Conservation (phyloP, 257 asterid genomes). For the Avicennia marina region DNA sequence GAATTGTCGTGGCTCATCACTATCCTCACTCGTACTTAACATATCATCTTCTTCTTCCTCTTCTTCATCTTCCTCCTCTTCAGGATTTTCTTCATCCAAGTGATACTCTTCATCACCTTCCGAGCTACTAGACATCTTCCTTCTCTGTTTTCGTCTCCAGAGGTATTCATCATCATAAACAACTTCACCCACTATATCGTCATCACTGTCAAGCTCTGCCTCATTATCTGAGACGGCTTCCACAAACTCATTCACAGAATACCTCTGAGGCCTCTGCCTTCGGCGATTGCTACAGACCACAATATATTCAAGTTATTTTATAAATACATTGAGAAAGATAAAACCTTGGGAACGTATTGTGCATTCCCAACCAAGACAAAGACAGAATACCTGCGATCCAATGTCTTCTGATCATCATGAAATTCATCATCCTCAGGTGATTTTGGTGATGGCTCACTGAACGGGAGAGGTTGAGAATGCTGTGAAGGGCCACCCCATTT, state of each 20-base stretch:
- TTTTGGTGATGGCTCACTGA: constrained; percentile 50
- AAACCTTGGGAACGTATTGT: too few species aligned
- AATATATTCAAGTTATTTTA: constrained; percentile 6
- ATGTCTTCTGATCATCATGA: constrained; percentile 38
- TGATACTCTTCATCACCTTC: constrained; percentile 90
- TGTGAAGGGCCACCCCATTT: constrained; percentile 65
- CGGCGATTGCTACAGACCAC: constrained; percentile 53
- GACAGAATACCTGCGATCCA: constrained; percentile 64
- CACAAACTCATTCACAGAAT: constrained; percentile 59
- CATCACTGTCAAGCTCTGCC: constrained; percentile 81
- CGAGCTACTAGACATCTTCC: constrained; percentile 74
- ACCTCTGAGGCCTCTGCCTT: constrained; percentile 84
- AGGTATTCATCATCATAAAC: constrained; percentile 86
- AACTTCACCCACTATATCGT: constrained; percentile 92
- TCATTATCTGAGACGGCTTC: constrained; percentile 75
- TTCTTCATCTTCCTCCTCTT: constrained; percentile 86
- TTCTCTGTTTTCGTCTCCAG: constrained; percentile 53
- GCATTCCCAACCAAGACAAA: neutral
- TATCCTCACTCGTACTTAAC: constrained; percentile 60
- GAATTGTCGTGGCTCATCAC: constrained; percentile 42
- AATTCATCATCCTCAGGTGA: constrained; percentile 54
- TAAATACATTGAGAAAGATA: too few species aligned
- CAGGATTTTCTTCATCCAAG: constrained; percentile 66
- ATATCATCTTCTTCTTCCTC: constrained; percentile 60
- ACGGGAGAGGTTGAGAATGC: constrained; percentile 31